Evolutionary conservation across 1,284 basidiomycete genomes (phyloP).

Genomic region (Malassezia nana): DNA sequence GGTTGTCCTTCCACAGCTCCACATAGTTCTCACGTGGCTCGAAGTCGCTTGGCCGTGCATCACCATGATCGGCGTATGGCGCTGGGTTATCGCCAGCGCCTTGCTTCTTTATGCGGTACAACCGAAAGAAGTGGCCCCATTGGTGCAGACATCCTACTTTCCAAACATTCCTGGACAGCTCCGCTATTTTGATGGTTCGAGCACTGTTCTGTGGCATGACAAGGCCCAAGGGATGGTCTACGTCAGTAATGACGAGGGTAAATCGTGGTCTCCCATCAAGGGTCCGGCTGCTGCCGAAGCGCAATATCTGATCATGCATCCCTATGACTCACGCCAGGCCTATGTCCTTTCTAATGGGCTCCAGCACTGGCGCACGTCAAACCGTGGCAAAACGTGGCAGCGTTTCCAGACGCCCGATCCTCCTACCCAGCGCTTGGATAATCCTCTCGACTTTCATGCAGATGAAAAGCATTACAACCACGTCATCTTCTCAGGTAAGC

Average conservation of each 20-base stretch:
- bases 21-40: neutral
- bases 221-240: conserved; percentile 60
- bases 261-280: conserved; percentile 60
- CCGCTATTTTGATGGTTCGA: conserved; percentile 85
- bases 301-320: conserved; percentile 71
- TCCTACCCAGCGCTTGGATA: conserved; percentile 27
- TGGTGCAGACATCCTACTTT: conserved; percentile 51
- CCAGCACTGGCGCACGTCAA: conserved; percentile 37
- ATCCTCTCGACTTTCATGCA: conserved; percentile 42
- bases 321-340: conserved; percentile 57
- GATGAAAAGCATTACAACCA: conserved; percentile 34
- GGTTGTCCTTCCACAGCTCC: neutral
- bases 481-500: conserved; percentile 41
- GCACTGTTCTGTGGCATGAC: conserved; percentile 76
- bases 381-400: conserved; percentile 43
- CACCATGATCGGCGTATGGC: conserved; percentile 4
- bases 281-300: conserved; percentile 61
- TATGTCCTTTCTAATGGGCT: conserved; percentile 36
- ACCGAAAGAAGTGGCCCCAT: conserved; percentile 28
- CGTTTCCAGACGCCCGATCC: conserved; percentile 33
- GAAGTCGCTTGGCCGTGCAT: neutral
- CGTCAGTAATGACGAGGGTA: conserved; percentile 82
- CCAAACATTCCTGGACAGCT: conserved; percentile 65
- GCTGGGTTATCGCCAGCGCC: neutral
- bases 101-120: neutral